phyloP scores from a whole-genome alignment of 2,329 filamentous ascomycete species.

The Hypoxylon sp. region DNA sequence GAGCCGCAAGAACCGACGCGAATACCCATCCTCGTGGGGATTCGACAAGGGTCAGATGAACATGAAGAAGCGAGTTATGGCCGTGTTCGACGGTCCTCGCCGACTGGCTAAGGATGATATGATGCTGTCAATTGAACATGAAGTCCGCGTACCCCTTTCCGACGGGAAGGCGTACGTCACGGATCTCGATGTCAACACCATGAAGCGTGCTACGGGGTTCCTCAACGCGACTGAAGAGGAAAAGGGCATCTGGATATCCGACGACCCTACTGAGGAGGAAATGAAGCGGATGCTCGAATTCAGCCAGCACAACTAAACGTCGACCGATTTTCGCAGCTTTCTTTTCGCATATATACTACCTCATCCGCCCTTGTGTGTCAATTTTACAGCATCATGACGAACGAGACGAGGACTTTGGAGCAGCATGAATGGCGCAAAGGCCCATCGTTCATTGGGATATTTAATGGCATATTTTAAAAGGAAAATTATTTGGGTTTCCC shows the following conservation, averaged over 20 bases:
- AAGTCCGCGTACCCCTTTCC: conserved; percentile 85
- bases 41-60: conserved; percentile 94
- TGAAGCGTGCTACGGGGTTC: conserved; percentile 89
- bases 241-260: conserved; percentile 84
- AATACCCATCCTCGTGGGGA: conserved; percentile 95
- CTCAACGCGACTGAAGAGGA: conserved; percentile 84
- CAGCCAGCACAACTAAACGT: conserved; percentile 49
- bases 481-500: conserved; percentile 19
- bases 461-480: conserved; percentile 34
- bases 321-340: not conserved
- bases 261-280: conserved; percentile 74
- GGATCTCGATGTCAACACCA: conserved; percentile 90
- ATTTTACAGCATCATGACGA: conserved; percentile 40
- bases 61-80: conserved; percentile 96
- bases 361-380: conserved; percentile 34
- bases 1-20: conserved; percentile 89
- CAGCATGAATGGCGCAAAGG: conserved; percentile 45
- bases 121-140: conserved; percentile 96
- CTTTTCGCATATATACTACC: conserved; percentile 26
- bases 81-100: conserved; percentile 88
- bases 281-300: conserved; percentile 70
- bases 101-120: conserved; percentile 98
- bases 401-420: conserved; percentile 38
- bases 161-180: conserved; percentile 86
- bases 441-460: conserved; percentile 38